Evolutionary conservation across 129 eudicot genomes (phyloP), one percentile per base, ranked within the genome.

Genomic region (Escallonia herrerae): DNA sequence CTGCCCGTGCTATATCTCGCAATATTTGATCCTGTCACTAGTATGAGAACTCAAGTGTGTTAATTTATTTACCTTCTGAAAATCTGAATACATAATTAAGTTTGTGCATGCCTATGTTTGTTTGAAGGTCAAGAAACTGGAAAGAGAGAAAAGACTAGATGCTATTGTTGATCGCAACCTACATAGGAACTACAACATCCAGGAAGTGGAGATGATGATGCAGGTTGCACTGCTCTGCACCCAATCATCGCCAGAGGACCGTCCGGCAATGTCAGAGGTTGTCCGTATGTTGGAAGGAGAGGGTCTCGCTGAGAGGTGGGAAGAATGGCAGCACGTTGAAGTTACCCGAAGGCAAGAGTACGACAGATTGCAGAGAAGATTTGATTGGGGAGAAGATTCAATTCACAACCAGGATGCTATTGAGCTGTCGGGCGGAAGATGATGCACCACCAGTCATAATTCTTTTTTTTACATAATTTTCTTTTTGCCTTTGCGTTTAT

Each of bases 271-370:
- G 99, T 94, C 96, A 9, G 99, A 89, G 64, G 99, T 94, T 40
- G 96, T 94, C 5, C 60, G 96, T 33, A 94, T 94, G 99, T 78
- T 94, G 33, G 99, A 94, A 82, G 99, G 97, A 43, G 99, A 94
- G 72, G 99, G 99, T 37, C 86, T 94, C 7, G 97, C 96, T 6
- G 96, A 89, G 82, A 82, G 96, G 60, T 94, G 99, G 99, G 96
- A 94, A 74, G 91, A 83, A 72, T 94, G 99, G 99, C 87, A 86
- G 70, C 81, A 83, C 45, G 86, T 81, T n/a, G 99, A 94, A 69
- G 95, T 86, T 4, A 85, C 69, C 6, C 86, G 96, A 55, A 82
- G 87, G 78, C 95, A 83, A 65, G 97, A 94, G 67, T 78, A 81
- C 14, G 97, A 94, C 54, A 84, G 96, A 51, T 57, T 94, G 61